These are phyloP conservation scores for Chenopodium berlandieri DNA, from an alignment of 148 eudicot species.

Conservation along the genomic window DNA sequence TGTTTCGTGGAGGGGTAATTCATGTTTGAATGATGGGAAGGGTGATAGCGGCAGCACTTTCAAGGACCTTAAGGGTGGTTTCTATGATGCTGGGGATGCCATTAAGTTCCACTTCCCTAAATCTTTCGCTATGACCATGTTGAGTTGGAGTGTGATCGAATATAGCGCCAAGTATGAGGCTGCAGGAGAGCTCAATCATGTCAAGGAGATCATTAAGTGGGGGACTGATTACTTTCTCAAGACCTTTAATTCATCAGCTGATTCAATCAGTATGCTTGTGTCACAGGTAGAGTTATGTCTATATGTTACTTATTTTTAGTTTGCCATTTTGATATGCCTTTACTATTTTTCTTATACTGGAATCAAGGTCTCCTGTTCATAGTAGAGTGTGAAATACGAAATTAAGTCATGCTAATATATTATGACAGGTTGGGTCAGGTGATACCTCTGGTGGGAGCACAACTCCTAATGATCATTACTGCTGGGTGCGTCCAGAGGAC, in stretches of 20 bases:
- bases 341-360: background rate
- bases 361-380: background rate
- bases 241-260: conserved; percentile 84
- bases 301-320: background rate
- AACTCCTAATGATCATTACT: conserved; percentile 77
- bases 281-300: conserved; percentile 49
- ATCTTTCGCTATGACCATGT: conserved; percentile 92
- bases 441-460: conserved; percentile 70
- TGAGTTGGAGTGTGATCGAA: conserved; percentile 99
- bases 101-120: conserved; percentile 88
- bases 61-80: conserved; percentile 83
- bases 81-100: conserved; percentile 96
- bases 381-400: background rate
- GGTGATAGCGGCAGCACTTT: conserved; percentile 39
- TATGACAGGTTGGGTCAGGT: conserved; percentile 67
- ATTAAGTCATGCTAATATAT: conserved; percentile 5
- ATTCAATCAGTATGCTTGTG: conserved; percentile 58
- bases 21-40: conserved; percentile 78
- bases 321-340: background rate
- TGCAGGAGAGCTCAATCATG: conserved; percentile 88
- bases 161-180: conserved; percentile 91
- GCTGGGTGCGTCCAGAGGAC: conserved; percentile 95
- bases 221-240: conserved; percentile 93
- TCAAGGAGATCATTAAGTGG: conserved; percentile 91
- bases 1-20: conserved; percentile 93